Evolutionary conservation across 495 filamentous ascomycete species (phyloP), one percentile per base, ranked within the genome.

Genomic region (Schizothecium vesticola): DNA sequence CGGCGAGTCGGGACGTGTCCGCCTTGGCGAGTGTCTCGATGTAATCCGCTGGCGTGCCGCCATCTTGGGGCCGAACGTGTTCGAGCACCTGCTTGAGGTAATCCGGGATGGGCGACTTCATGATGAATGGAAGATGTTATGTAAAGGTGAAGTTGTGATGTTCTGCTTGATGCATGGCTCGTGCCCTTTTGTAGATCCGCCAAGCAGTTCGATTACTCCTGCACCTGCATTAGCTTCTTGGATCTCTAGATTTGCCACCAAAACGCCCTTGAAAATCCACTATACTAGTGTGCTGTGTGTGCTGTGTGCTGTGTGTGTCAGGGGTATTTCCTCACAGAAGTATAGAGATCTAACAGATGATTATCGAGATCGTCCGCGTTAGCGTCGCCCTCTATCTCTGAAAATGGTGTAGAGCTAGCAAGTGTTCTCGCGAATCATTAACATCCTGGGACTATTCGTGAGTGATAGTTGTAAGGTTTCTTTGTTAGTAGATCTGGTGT

Each of bases 21-120:
- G 59, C 59, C 12, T 61, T 61, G 59, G 59, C 59, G 59, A 61
- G 59, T 26, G 59, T 61, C 25, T 61, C 59, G 59, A 61, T 61
- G 59, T 61, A 61, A 13, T 61, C 59, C 1, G 59, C 59, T 19
- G 59, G 59, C 59, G 59, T 26, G 13, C 59, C 59, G 59, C 25
- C 59, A 61, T 61, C 59, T 10, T 61, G 2, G 6, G 13, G 24
- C 59, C 59, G 59, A 3, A 61, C 25, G 22, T 61, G 59, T n/a
- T 61, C 59, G 3, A 61, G 28, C 59, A 61, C 59, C 19, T 61
- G 59, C 24, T 28, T 33, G 59, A 61, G 59, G 59, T 61, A 61
- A n/a, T 61, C 59, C 2, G 59, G 59, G 59, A 61, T 61, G 23
- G 59, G 59, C 59, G 59, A 61, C 28, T 61, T 61, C 59, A 61